Conservation (phyloP, 768 basidiomycete genomes). For the Lenzites betulinus region DNA sequence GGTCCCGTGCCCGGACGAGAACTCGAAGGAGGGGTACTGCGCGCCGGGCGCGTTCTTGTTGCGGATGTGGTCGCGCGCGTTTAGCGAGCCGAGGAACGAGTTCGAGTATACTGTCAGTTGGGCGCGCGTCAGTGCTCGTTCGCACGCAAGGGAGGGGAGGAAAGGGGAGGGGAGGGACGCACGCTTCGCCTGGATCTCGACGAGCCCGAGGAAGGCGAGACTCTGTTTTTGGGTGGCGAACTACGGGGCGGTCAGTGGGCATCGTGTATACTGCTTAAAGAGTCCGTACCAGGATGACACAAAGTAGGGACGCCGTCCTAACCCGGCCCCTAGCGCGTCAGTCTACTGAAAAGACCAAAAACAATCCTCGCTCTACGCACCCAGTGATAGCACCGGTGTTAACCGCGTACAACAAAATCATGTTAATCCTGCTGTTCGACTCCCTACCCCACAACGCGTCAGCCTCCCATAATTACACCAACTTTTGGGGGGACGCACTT, state of each 20-base stretch:
- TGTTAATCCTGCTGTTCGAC: conserved; percentile 14
- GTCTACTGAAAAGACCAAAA: too few relatives aligned
- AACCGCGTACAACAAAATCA: conserved; percentile 4
- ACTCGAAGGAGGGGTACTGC: conserved; percentile 9
- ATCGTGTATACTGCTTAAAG: not conserved
- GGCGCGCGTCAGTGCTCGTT: too few relatives aligned
- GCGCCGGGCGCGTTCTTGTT: not conserved
- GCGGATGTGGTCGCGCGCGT: conserved; percentile 15
- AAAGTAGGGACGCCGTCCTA: not conserved
- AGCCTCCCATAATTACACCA: not conserved
- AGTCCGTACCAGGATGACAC: not conserved
- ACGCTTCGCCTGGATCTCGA: conserved; percentile 6
- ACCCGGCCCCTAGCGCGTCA: not conserved
- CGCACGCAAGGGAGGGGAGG: too few relatives aligned
- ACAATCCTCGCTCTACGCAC: not conserved
- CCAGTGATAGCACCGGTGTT: conserved; percentile 11
- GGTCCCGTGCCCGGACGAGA: not conserved
- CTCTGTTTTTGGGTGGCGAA: conserved; percentile 9
- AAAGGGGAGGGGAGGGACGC: not conserved
- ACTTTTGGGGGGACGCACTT: not conserved
- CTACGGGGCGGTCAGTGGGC: not conserved
- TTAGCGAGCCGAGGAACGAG: conserved; percentile 17
- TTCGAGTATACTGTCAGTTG: conserved; percentile 7
- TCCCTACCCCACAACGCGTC: not conserved
- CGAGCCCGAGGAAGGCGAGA: conserved; percentile 3